These are phyloP conservation scores for Diplodia seriata DNA, from an alignment of 2,329 filamentous ascomycete genomes.

Conservation along the genomic window DNA sequence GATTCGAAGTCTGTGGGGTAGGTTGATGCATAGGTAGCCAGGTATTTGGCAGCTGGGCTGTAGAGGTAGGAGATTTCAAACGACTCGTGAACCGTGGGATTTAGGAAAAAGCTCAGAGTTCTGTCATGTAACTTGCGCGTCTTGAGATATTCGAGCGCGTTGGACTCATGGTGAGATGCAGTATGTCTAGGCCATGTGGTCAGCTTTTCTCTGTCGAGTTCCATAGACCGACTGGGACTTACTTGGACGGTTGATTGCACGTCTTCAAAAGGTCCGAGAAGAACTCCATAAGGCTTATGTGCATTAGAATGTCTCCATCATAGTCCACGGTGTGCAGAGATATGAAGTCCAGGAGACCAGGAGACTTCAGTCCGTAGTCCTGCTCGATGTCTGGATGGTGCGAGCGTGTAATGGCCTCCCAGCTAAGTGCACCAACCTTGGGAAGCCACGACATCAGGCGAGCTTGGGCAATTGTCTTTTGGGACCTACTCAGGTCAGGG, in stretches of 20 bases:
- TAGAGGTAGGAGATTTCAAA: constrained; percentile 62
- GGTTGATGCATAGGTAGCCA: constrained; percentile 61
- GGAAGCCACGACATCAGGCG: constrained; percentile 65
- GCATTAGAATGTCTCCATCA: constrained; percentile 64
- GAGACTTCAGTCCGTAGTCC: constrained; percentile 43
- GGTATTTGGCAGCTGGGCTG: constrained; percentile 63
- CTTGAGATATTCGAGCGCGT: constrained; percentile 61
- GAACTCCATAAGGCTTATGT: constrained; percentile 65
- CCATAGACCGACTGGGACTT: not conserved
- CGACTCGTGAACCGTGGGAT: constrained; percentile 58
- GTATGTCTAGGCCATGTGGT: not conserved
- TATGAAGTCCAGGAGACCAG: constrained; percentile 62
- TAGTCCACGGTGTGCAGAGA: constrained; percentile 63
- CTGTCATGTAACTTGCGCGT: constrained; percentile 58
- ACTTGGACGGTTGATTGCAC: constrained; percentile 32
- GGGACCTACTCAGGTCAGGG: constrained; percentile 54
- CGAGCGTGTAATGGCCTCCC: constrained; percentile 59
- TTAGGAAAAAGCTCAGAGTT: constrained; percentile 59
- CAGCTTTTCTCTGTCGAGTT: not conserved
- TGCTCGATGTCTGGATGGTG: constrained; percentile 62
- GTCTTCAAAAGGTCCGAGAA: constrained; percentile 61
- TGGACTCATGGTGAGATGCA: constrained; percentile 38
- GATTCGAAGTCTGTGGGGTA: constrained; percentile 64
- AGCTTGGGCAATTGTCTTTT: constrained; percentile 66
- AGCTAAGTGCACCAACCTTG: constrained; percentile 61